Evolutionary conservation across 768 basidiomycete genomes (phyloP).

Genomic region (Sporobolomyces phaffii): DNA sequence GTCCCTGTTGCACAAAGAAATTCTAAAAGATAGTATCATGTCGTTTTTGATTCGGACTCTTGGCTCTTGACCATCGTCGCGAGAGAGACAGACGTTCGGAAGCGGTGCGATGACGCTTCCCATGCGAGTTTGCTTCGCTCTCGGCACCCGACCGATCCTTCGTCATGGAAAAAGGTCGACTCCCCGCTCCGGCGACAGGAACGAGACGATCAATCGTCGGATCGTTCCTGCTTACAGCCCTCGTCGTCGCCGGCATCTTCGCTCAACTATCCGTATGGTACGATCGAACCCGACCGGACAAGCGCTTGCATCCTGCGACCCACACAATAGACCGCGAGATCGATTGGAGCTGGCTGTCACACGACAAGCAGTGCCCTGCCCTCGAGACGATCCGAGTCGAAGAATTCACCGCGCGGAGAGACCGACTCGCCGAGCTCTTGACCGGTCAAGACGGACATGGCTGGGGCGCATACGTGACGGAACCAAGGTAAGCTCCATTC

Average conservation of each 20-base stretch:
- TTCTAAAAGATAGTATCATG: background rate
- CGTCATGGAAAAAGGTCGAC: background rate
- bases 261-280: background rate
- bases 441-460: background rate
- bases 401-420: conserved; percentile 10
- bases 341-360: background rate
- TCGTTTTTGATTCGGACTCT: no score
- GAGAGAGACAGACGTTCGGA: background rate
- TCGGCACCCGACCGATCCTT: no score
- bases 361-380: conserved; percentile 9
- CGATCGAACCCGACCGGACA: background rate
- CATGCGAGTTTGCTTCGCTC: no score
- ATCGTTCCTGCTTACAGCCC: background rate
- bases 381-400: background rate
- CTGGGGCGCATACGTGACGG: conserved; percentile 20
- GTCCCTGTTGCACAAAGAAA: conserved; percentile 1
- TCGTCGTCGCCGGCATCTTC: background rate
- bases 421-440: background rate
- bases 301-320: conserved; percentile 1
- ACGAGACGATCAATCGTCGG: background rate
- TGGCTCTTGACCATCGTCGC: no score
- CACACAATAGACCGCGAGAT: background rate
- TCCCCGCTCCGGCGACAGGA: background rate
- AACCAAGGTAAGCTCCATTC: background rate
- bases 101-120: no score